Evolutionary conservation across 2,329 filamentous ascomycete species (phyloP), one percentile per base, ranked within the genome.

Genomic region (Aspergillus novofumigatus): DNA sequence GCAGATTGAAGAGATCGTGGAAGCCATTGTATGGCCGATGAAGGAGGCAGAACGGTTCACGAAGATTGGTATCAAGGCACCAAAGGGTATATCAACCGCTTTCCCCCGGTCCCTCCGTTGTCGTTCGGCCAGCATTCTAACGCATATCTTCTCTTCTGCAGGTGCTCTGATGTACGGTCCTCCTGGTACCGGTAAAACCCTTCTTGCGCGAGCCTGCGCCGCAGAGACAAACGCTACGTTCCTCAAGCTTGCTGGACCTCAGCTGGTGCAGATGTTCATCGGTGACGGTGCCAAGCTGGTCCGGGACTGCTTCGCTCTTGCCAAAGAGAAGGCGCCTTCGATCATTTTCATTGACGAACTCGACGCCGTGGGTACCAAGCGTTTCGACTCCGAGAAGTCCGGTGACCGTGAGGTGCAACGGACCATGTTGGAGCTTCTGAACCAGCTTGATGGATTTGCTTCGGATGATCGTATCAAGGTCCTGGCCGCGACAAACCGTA

Each of bases 341-440:
- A 99, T 99, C 76, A 99, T 99, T 76, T 99, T 99, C 82, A 97
- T 99, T 69, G 94, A 99, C 78, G 94, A 99, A 78, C 80, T 99
- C 62, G 94, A 99, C 73, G 94, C 94, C 57, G 89, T 99, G n/a
- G 94, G 94, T 65, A 97, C 93, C 54, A 97, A 97, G 80, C 93
- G 94, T 71, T 99, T 99, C 80, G 94, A 99, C 76, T 96, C 91
- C 65, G 92, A 97, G 74, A 99, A 97, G 83, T 94, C 90, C 59
- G 94, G 94, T 78, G 94, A 99, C 75, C 86, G 94, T 75, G 94
- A 99, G 79, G 94, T 99, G 47, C 94, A 99, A 79, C 86, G 94
- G 74, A 99, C 94, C 57, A 99, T 99, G 95, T 81, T 99, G 80
- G 94, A 99, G 77, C 85, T 99, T 55, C 88, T 99, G 63, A 99